These are phyloP conservation scores for Tephrocybe sp. DNA, from an alignment of 768 basidiomycete species.

Conservation along the genomic window DNA sequence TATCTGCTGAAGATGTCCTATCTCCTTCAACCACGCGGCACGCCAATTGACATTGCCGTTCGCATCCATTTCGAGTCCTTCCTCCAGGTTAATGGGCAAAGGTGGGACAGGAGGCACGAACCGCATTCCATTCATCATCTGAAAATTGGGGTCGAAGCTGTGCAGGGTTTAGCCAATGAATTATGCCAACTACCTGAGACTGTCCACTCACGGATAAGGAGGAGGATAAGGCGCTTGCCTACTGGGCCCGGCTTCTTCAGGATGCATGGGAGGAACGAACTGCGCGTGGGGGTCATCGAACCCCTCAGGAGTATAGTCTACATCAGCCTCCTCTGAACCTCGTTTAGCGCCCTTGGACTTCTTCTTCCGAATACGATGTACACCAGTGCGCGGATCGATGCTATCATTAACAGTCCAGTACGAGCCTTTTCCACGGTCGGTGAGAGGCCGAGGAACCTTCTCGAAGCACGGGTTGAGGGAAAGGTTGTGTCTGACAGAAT, in stretches of 20 bases:
- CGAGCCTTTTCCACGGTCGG: constrained; percentile 87
- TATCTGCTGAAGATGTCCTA: constrained; percentile 70
- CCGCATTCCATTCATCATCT: constrained; percentile 66
- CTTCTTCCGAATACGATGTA: constrained; percentile 87
- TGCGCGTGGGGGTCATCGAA: constrained; percentile 57
- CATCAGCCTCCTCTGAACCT: constrained; percentile 56
- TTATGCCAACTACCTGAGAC: not conserved
- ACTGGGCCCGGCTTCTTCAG: constrained; percentile 60
- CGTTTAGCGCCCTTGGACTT: constrained; percentile 62
- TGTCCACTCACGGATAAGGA: constrained; percentile 51
- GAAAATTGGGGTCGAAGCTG: constrained; percentile 75
- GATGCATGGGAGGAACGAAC: constrained; percentile 55
- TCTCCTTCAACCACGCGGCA: constrained; percentile 76
- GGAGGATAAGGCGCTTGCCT: constrained; percentile 58
- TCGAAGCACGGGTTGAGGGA: constrained; percentile 90
- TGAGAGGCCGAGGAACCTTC: constrained; percentile 88
- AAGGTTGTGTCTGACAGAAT: constrained; percentile 88
- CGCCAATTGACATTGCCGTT: constrained; percentile 82
- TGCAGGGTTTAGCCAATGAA: constrained; percentile 15
- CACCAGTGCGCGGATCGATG: constrained; percentile 85
- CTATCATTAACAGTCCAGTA: constrained; percentile 93
- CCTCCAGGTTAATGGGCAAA: constrained; percentile 61
- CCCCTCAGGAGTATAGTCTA: constrained; percentile 58
- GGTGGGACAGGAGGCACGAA: constrained; percentile 53
- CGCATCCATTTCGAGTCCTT: constrained; percentile 70